phyloP scores from a whole-genome alignment of 371 early-diverging fungal species.

The Rhizopus microsporus region DNA sequence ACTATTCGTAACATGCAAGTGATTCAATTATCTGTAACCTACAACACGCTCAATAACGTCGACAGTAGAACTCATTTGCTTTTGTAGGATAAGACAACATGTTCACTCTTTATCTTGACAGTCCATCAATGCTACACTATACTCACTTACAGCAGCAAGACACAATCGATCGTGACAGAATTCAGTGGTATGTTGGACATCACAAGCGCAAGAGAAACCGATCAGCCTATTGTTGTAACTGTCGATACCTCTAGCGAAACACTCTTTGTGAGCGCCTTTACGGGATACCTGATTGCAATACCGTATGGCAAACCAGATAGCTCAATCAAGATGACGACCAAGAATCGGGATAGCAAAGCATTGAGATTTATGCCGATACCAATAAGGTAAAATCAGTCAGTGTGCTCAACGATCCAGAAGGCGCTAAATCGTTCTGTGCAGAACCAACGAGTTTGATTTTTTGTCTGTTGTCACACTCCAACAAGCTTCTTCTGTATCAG shows the following conservation, averaged over 20 bases:
- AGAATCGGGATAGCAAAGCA: neutral
- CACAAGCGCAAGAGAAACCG: conserved; percentile 2
- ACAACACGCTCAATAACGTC: neutral
- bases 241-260: conserved; percentile 8
- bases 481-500: conserved; percentile 6
- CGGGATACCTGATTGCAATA: conserved; percentile 17
- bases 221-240: conserved; percentile 4
- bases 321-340: neutral
- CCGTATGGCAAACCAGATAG: neutral
- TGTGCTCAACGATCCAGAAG: neutral
- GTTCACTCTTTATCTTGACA: conserved; percentile 25
- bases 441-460: conserved; percentile 22
- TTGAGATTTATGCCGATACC: neutral
- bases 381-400: neutral
- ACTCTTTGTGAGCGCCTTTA: conserved; percentile 15
- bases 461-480: conserved; percentile 13
- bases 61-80: neutral
- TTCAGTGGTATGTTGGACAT: conserved; percentile 10
- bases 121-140: conserved; percentile 15
- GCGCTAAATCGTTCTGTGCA: neutral
- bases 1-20: conserved; percentile 54
- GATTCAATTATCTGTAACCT: conserved; percentile 49
- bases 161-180: conserved; percentile 8
- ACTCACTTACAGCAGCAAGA: conserved; percentile 1
- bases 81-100: conserved; percentile 13